phyloP scores from a whole-genome alignment of 1,284 basidiomycete species.

The Ceratobasidium sp. region DNA sequence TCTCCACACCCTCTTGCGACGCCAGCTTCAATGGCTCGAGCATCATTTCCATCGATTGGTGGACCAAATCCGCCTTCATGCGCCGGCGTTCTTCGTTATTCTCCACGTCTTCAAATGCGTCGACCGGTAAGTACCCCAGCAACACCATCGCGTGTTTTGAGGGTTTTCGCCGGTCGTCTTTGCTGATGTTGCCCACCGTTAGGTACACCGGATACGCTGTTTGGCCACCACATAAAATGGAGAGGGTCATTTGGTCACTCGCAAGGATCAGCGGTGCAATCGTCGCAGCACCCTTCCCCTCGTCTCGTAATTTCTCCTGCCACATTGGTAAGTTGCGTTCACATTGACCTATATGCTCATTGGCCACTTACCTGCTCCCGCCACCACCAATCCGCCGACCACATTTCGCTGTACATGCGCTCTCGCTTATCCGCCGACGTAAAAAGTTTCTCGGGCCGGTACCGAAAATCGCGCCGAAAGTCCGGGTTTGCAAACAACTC shows the following conservation, averaged over 20 bases:
- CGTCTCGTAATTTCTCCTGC: background rate
- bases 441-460: background rate
- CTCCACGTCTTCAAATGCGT: conserved; percentile 8
- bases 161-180: conserved; percentile 15
- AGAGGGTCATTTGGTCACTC: too few relatives aligned
- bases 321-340: too few relatives aligned
- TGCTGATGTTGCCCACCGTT: conserved; percentile 8
- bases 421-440: background rate
- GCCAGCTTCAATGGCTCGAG: background rate
- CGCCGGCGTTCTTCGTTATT: conserved; percentile 10
- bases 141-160: conserved; percentile 27
- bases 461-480: background rate
- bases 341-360: background rate
- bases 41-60: conserved; percentile 11
- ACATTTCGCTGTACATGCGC: background rate
- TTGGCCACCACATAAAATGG: conserved; percentile 11
- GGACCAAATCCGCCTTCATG: conserved; percentile 1
- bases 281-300: background rate
- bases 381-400: conserved; percentile 17
- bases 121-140: conserved; percentile 46
- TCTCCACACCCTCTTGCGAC: conserved; percentile 10
- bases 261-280: conserved; percentile 9
- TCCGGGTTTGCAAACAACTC: conserved; percentile 6
- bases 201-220: conserved; percentile 24
- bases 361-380: background rate